These are phyloP conservation scores for Aspergillus homomorphus DNA, from an alignment of 495 filamentous ascomycete genomes.

Conservation along the genomic window DNA sequence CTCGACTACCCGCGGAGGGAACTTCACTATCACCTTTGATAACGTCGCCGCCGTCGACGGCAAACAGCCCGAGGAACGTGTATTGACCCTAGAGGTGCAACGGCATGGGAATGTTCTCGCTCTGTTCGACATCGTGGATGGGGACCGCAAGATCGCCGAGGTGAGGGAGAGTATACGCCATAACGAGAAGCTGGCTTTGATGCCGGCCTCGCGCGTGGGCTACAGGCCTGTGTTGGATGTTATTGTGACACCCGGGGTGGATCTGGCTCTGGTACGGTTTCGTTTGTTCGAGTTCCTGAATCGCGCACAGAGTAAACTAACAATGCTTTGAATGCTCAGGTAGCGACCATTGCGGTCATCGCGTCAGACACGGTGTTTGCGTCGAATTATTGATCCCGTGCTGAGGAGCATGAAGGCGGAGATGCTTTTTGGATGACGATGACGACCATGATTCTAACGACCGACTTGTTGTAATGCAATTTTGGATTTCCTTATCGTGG, in stretches of 20 bases:
- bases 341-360: constrained; percentile 15
- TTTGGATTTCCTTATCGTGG: background rate
- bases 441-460: background rate
- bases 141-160: constrained; percentile 25
- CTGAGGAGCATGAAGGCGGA: background rate
- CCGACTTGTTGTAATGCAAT: background rate
- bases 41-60: constrained; percentile 22
- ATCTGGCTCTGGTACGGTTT: constrained; percentile 25
- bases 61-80: constrained; percentile 21
- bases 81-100: constrained; percentile 20
- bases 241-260: constrained; percentile 22
- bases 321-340: constrained; percentile 1
- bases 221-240: constrained; percentile 25
- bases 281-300: background rate
- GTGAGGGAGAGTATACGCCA: constrained; percentile 28
- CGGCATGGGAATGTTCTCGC: constrained; percentile 19
- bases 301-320: background rate
- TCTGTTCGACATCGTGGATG: constrained; percentile 27
- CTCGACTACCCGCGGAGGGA: constrained; percentile 9
- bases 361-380: constrained; percentile 15
- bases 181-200: constrained; percentile 24
- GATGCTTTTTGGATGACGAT: background rate
- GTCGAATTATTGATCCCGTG: background rate
- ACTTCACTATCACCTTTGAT: constrained; percentile 26
- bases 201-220: constrained; percentile 4